Conservation (phyloP, 176 grass and related monocot genomes). For the Carex kokanica region DNA sequence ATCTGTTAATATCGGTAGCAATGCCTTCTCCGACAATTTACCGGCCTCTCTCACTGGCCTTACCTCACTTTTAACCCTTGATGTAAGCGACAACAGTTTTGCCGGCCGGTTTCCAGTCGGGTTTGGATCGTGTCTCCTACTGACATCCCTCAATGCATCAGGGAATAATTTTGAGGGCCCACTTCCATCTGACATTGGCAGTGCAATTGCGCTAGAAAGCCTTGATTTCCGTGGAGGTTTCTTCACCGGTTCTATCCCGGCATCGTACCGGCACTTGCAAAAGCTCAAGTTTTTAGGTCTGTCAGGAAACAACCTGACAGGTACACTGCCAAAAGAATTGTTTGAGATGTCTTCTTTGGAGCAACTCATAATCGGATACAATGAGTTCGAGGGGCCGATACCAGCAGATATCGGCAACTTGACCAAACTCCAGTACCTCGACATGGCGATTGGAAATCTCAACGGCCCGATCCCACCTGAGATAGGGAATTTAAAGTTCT, state of each 20-base stretch:
- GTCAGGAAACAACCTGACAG: constrained; percentile 90
- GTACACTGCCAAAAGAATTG: constrained; percentile 54
- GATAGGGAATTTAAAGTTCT: constrained; percentile 48
- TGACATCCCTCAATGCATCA: constrained; percentile 68
- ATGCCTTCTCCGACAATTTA: constrained; percentile 54
- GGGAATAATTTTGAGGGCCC: constrained; percentile 88
- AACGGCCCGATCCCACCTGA: constrained; percentile 61
- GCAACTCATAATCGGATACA: constrained; percentile 90
- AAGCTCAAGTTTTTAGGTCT: constrained; percentile 86
- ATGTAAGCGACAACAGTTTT: constrained; percentile 91
- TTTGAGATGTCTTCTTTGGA: constrained; percentile 72
- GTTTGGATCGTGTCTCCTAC: constrained; percentile 38
- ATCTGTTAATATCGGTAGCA: constrained; percentile 62
- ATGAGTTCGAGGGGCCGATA: constrained; percentile 72
- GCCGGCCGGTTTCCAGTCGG: constrained; percentile 61
- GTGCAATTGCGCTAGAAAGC: constrained; percentile 47
- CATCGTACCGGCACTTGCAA: constrained; percentile 51
- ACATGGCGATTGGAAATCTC: constrained; percentile 76
- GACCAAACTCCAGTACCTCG: constrained; percentile 70
- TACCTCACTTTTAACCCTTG: constrained; percentile 45
- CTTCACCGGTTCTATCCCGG: constrained; percentile 72
- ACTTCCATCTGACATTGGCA: constrained; percentile 60
- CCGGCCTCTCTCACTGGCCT: constrained; percentile 43
- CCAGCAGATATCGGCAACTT: constrained; percentile 70
- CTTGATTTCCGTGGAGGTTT: constrained; percentile 80